phyloP scores from a whole-genome alignment of 441 rosid species.

The Hypseocharis bilobata region DNA sequence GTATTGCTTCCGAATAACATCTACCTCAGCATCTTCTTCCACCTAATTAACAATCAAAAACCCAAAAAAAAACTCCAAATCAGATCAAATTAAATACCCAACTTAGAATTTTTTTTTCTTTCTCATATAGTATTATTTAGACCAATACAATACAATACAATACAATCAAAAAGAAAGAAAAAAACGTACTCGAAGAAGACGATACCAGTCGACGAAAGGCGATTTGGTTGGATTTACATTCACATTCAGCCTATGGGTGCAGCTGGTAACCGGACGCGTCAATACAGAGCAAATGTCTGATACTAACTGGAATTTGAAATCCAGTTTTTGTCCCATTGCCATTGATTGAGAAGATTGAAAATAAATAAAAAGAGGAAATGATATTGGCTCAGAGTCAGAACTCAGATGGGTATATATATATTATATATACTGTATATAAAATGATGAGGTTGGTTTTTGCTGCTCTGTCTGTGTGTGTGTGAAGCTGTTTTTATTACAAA shows the following conservation, averaged over 20 bases:
- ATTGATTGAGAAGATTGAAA: conserved; percentile 20
- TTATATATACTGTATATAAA: too few relatives aligned
- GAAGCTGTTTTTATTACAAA: too few relatives aligned
- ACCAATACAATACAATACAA: too few relatives aligned
- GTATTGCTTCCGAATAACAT: conserved; percentile 54
- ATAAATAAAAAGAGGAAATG: background rate
- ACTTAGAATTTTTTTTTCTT: too few relatives aligned
- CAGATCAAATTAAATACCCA: background rate
- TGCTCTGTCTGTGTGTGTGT: too few relatives aligned
- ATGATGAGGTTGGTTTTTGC: too few relatives aligned
- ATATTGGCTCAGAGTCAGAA: too few relatives aligned
- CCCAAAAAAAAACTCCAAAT: conserved; percentile 1
- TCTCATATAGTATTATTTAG: too few relatives aligned
- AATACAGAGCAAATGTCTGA: conserved; percentile 63
- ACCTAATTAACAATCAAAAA: conserved; percentile 32
- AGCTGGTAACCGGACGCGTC: too few relatives aligned
- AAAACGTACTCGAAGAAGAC: conserved; percentile 60
- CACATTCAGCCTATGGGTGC: too few relatives aligned
- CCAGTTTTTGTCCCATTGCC: conserved; percentile 31
- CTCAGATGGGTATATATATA: too few relatives aligned
- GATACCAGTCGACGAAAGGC: conserved; percentile 83
- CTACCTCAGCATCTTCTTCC: conserved; percentile 53
- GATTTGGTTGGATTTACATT: conserved; percentile 11
- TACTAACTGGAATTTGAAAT: conserved; percentile 43
- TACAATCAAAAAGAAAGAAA: background rate